phyloP scores from a whole-genome alignment of 2,329 filamentous ascomycete genomes.

The Coniochaeta hoffmannii region DNA sequence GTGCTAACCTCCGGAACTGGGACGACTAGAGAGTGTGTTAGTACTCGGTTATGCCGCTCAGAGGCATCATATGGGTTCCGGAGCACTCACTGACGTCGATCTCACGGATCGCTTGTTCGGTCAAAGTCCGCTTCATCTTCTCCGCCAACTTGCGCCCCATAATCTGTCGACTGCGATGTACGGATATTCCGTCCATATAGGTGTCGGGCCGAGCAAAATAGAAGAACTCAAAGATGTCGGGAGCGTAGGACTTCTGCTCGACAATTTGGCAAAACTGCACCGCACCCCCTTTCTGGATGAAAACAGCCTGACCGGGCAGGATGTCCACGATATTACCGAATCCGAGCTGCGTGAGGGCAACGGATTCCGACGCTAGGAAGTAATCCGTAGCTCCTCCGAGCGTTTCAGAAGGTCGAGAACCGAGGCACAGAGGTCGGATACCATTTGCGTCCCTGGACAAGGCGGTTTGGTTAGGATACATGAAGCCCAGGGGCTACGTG shows the following conservation, averaged over 20 bases:
- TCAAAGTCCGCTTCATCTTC: conserved; percentile 60
- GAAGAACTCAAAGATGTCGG: conserved; percentile 82
- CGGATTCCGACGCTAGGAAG: conserved; percentile 85
- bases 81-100: conserved; percentile 83
- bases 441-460: conserved; percentile 56
- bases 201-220: conserved; percentile 82
- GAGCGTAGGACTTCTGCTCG: conserved; percentile 61
- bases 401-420: conserved; percentile 61
- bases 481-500: neutral
- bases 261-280: conserved; percentile 73
- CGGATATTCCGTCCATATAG: conserved; percentile 79
- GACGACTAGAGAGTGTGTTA: no score
- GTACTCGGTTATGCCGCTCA: no score
- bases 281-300: conserved; percentile 68
- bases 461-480: neutral
- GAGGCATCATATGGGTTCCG: no score
- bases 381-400: conserved; percentile 65
- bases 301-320: conserved; percentile 75
- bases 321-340: conserved; percentile 73
- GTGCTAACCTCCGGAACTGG: no score
- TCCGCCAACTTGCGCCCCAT: conserved; percentile 81
- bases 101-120: conserved; percentile 60
- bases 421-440: conserved; percentile 76
- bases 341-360: conserved; percentile 74
- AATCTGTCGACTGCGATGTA: conserved; percentile 74